These are phyloP conservation scores for Eucalyptus albens DNA, from an alignment of 345 rosid genomes.

Conservation along the genomic window DNA sequence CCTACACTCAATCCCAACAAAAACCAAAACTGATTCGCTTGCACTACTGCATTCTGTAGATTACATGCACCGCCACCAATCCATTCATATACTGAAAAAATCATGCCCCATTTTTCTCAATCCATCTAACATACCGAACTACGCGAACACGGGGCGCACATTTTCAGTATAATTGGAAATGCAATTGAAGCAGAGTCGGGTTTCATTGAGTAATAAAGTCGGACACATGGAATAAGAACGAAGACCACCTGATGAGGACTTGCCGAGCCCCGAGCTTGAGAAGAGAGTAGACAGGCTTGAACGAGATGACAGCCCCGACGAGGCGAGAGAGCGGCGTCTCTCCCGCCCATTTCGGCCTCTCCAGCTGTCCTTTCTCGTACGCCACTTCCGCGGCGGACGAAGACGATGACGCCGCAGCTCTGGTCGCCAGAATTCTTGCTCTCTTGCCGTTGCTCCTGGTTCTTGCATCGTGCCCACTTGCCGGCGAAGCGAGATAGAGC, in stretches of 20 bases:
- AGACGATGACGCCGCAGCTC: not conserved
- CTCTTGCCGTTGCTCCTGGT: not conserved
- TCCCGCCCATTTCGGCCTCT: slow-evolving; percentile 57
- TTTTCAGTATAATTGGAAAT: not conserved
- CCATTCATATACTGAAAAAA: not conserved
- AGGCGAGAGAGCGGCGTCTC: slow-evolving; percentile 47
- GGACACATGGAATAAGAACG: not conserved
- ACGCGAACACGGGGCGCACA: not conserved
- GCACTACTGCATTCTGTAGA: not conserved
- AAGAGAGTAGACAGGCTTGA: slow-evolving; percentile 42
- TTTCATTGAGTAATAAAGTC: not conserved
- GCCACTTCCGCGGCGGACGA: not conserved
- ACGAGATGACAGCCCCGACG: slow-evolving; percentile 38
- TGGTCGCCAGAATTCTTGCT: not conserved
- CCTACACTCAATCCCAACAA: not conserved
- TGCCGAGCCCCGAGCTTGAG: slow-evolving; percentile 61
- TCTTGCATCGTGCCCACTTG: not conserved
- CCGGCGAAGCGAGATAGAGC: not conserved
- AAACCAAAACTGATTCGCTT: not conserved
- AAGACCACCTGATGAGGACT: slow-evolving; percentile 41
- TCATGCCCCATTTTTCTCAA: not conserved
- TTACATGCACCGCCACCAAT: not conserved
- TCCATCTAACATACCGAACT: not conserved
- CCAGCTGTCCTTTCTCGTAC: slow-evolving; percentile 42
- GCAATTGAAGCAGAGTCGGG: not conserved